phyloP scores from a whole-genome alignment of 805 yeast species.

The Zygosaccharomyces pseudorouxii region DNA sequence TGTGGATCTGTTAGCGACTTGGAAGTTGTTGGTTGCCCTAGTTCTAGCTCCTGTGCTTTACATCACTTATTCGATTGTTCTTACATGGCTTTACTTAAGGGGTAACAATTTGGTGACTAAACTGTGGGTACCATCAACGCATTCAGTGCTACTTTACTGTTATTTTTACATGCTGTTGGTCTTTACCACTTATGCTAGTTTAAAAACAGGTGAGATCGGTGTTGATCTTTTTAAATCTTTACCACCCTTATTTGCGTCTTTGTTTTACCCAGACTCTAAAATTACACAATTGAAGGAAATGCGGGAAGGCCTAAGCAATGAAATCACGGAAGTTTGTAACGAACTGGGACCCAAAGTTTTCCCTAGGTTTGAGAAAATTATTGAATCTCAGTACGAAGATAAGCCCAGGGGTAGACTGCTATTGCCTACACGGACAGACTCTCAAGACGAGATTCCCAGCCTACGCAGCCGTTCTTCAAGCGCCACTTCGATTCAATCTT shows the following conservation, averaged over 20 bases:
- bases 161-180: conserved; percentile 54
- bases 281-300: conserved; percentile 50
- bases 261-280: conserved; percentile 40
- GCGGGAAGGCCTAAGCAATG: conserved; percentile 57
- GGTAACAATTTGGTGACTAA: conserved; percentile 21
- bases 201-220: conserved; percentile 86
- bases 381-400: conserved; percentile 9
- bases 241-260: conserved; percentile 56
- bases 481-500: conserved; percentile 33
- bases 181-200: conserved; percentile 78
- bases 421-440: conserved; percentile 4
- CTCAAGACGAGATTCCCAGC: conserved; percentile 4
- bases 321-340: conserved; percentile 76
- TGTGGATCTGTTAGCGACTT: conserved; percentile 86
- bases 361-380: conserved; percentile 66
- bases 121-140: conserved; percentile 32
- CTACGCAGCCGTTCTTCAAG: conserved; percentile 30
- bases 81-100: conserved; percentile 37
- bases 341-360: conserved; percentile 79
- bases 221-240: conserved; percentile 77
- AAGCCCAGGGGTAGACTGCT: conserved; percentile 4
- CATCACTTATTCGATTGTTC: conserved; percentile 58
- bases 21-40: conserved; percentile 86
- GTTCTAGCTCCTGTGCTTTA: conserved; percentile 82
- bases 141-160: conserved; percentile 19